Conservation (phyloP, 73 alveolate genomes). For the Blepharisma japonicum region DNA sequence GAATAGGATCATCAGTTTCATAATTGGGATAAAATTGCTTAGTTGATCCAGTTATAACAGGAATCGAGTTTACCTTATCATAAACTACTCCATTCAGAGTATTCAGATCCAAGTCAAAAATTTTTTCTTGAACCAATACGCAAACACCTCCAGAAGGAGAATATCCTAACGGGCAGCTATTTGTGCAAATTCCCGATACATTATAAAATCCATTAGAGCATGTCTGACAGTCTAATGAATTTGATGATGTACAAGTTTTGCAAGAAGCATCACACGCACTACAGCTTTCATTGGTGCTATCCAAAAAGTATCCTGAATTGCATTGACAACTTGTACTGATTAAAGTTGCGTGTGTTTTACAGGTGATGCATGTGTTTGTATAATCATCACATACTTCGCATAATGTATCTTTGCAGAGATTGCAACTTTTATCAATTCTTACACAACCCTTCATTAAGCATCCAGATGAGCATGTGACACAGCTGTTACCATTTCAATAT, state of each 20-base stretch:
- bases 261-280: background rate
- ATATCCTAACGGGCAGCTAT: conserved; percentile 12
- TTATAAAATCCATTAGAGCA: background rate
- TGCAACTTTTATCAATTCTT: conserved; percentile 13
- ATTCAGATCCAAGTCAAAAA: background rate
- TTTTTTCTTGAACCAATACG: background rate
- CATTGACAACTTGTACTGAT: background rate
- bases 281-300: background rate
- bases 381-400: background rate
- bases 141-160: background rate
- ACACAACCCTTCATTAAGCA: background rate
- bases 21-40: background rate
- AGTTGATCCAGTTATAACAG: conserved; percentile 21
- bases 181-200: background rate
- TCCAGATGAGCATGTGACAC: background rate
- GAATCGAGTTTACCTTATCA: conserved; percentile 1
- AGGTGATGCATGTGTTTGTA: background rate
- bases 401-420: background rate
- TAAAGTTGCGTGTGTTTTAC: background rate
- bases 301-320: background rate
- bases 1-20: background rate
- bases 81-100: background rate
- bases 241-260: background rate
- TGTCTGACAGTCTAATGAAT: background rate
- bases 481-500: background rate